Base-by-base conservation (phyloP, 768 basidiomycete genomes). In the Suillus spraguei region DNA sequence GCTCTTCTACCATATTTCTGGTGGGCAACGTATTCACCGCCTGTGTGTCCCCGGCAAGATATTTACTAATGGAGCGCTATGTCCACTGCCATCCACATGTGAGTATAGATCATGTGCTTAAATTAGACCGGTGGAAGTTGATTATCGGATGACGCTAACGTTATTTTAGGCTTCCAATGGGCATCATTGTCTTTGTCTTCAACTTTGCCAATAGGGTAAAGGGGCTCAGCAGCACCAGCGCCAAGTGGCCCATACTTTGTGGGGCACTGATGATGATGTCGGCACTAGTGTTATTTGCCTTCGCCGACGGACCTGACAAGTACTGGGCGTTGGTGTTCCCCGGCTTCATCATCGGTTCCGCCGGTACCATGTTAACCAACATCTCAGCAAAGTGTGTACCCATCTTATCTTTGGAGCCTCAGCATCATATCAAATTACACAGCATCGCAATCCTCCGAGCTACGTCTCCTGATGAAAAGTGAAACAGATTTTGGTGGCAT, bases 391-490 rank as follows among this genome's bases (percentile, higher is more conserved):
- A 80, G 80, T 81, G 63, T 64, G 80, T 74, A 3, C 24, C 16
- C 20, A 14, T 35, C 24, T 56, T 42, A 46, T 53, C n/a, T 32
- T 33, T 20, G 13, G 17, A 52, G 13, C 42, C 33, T 17, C 5
- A 5, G 10, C 5, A 1, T 33, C 1, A 20, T 28, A 52, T 52
- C 38, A 28, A 47, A 24, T 49, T 60, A 4, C 55, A 14, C 60
- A 82, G 79, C 69, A 79, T 83, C 61, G 81, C 81, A 5, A 72
- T 83, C 44, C 79, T 84, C 70, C 75, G 74, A 47, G 77, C 77
- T 58, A 79, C 80, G 20, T 80, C 81, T 7, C 6, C 1, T 20
- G 17, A 5, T 53, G 32, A 6, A 13, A 44, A 20, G 11, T 32
- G 33, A 53, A 20, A 5, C 9, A 11, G 1, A 11, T 20, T 11